Evolutionary conservation across 73 alveolate genomes (phyloP), one percentile per base, ranked within the genome.

Genomic region (Uronychia binucleata): DNA sequence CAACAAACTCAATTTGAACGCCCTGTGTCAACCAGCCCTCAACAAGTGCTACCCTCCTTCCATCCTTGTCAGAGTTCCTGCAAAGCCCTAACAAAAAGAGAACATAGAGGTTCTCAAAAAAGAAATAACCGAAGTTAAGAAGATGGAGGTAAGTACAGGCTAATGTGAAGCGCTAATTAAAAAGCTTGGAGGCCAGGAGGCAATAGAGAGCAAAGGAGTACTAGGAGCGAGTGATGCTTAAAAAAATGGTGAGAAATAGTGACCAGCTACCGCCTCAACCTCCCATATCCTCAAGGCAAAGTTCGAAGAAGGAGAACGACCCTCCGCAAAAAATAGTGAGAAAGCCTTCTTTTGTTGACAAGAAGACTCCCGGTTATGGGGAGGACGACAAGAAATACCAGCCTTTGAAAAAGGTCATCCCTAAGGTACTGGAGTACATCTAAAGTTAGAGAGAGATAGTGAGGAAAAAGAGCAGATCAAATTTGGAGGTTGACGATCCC

Each of bases 1-100:
- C 26, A 97, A 96, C 86, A 96, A 94, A 87, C 87, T 96, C 34
- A 82, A 85, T 33, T 34, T 88, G 26, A 81, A 28, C 1, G 28
- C 58, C 11, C 32, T 76, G 31, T 13, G 29, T 34, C 35, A 25
- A 85, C 28, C 30, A 76, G 60, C 67, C 19, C 67, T 46, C 19
- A 11, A 46, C 5, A 5, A 46, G n/a, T 11, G 67, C 67, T 11
- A 46, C 67, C 19, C 19, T 11, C n/a, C n/a, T n/a, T n/a, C n/a
- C n/a, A n/a, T n/a, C n/a, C n/a, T n/a, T n/a, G n/a, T n/a, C n/a
- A n/a, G n/a, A n/a, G n/a, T n/a, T n/a, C n/a, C n/a, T n/a, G n/a
- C n/a, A n/a, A n/a, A n/a, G n/a, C n/a, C n/a, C n/a, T n/a, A n/a
- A n/a, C n/a, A 46, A 19, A 46, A 46, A 46, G 19, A 46, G 67